Percentiles rank a stretch among this genome's conserved stretches.
Evolutionary conservation across 2,329 filamentous ascomycete species (phyloP).

Genomic region (Raffaelea albimanens): DNA sequence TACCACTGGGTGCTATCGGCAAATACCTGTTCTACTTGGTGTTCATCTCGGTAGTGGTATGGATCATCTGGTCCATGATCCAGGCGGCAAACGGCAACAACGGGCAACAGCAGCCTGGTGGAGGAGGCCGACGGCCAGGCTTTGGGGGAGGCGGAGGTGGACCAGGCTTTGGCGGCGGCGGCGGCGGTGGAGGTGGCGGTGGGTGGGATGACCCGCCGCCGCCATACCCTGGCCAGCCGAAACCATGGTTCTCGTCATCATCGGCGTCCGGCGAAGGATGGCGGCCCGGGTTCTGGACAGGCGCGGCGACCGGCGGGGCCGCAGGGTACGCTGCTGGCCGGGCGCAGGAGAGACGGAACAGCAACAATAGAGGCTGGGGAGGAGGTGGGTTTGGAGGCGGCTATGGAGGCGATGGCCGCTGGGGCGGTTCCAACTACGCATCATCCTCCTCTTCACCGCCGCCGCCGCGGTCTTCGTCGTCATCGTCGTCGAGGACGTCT

Average conservation of each 20-base stretch:
- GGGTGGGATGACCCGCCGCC: slow-evolving; percentile 36
- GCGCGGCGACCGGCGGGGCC: slow-evolving; percentile 57
- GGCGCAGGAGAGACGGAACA: slow-evolving; percentile 19
- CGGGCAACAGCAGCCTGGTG: slow-evolving; percentile 12
- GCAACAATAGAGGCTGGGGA: slow-evolving; percentile 4
- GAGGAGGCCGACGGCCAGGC: slow-evolving; percentile 12
- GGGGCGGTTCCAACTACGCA: slow-evolving; percentile 14
- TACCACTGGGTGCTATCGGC: slow-evolving; percentile 13
- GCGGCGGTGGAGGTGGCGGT: no score
- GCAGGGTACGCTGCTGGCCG: slow-evolving; percentile 56
- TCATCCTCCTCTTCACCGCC: slow-evolving; percentile 18
- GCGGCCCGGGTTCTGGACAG: slow-evolving; percentile 68
- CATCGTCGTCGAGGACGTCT: slow-evolving; percentile 24
- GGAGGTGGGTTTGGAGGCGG: slow-evolving; percentile 5
- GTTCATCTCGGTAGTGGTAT: slow-evolving; percentile 49
- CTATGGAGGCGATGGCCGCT: slow-evolving; percentile 18
- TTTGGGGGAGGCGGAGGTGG: slow-evolving; percentile 28
- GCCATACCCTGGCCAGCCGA: slow-evolving; percentile 35
- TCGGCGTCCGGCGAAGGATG: slow-evolving; percentile 39
- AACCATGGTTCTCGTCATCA: slow-evolving; percentile 17
- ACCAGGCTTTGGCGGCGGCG: slow-evolving; percentile 19
- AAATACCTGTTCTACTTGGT: slow-evolving; percentile 48
- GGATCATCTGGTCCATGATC: slow-evolving; percentile 50
- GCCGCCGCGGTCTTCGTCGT: slow-evolving; percentile 24
- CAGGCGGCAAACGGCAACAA: neutral